Evolutionary conservation across 2,329 filamentous ascomycete genomes (phyloP), one percentile per base, ranked within the genome.

Genomic region (Colletotrichum orbiculare): DNA sequence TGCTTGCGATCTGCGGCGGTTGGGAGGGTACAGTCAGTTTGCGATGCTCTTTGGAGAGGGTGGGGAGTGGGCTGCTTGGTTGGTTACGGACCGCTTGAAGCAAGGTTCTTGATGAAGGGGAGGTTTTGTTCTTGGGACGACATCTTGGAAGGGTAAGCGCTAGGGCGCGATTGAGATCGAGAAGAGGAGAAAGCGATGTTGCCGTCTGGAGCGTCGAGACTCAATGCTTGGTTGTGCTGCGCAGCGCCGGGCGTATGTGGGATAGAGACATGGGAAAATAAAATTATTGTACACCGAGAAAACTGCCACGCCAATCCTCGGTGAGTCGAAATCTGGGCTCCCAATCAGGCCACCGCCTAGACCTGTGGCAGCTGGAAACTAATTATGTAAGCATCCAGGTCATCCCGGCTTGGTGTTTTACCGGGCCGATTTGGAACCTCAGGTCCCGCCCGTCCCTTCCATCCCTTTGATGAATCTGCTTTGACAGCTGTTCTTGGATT

Each of bases 91-190:
- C 93, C 92, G 79, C 91, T 96, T 41, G 93, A 94, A 60, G 92
- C 92, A 68, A 96, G 88, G 75, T 94, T 90, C 77, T 89, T 91
- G 68, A 96, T 90, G 70, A 96, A 96, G 6, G 92, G 91, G 83
- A 87, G 86, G 66, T 80, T 81, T 62, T 79, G 77, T 71, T 82
- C 81, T 69, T 78, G 75, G 65, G 79, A 70, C 54, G 79, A 76
- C 76, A 81, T 81, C 56, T 70, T 75, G 56, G 60, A 5, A 7
- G 48, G 42, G 33, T 3, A 1, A 25, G 47, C 25, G 55, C 49
- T 35, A 37, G 25, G 35, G 12, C 25, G 25, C 25, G 25, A 25
- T 25, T 25, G 25, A 25, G 25, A 25, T 5, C 25, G 25, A 25
- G 25, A 25, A 25, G 25, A 25, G 25, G 1, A 25, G 25, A 25